Conservation (phyloP, 108 stramenopile genomes). For the Ochromonas danica region DNA sequence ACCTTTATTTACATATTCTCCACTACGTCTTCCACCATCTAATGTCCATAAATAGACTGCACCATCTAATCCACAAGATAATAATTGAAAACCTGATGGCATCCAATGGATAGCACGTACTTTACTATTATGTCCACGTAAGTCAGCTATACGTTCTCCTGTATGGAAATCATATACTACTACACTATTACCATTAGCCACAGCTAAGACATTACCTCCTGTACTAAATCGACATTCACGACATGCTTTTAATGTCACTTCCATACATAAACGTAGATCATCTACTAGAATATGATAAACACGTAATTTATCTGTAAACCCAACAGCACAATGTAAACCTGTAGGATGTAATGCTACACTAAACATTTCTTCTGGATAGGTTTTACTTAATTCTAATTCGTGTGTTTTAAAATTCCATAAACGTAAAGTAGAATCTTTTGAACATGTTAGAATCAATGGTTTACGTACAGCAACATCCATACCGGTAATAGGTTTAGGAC, state of each 20-base stretch:
- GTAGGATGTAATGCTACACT: conserved; percentile 48
- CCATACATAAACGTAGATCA: conserved; percentile 54
- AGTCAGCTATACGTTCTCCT: conserved; percentile 55
- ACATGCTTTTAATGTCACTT: conserved; percentile 61
- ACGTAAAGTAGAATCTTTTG: conserved; percentile 2
- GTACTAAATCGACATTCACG: conserved; percentile 56
- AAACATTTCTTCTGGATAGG: conserved; percentile 31
- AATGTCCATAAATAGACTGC: conserved; percentile 64
- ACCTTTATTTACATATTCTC: conserved; percentile 64
- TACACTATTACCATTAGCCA: conserved; percentile 59
- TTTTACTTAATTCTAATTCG: neutral
- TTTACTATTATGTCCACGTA: conserved; percentile 61
- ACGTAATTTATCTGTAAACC: conserved; percentile 62
- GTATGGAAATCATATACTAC: conserved; percentile 60
- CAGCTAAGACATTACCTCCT: conserved; percentile 63
- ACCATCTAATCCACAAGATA: conserved; percentile 60
- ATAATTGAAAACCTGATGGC: conserved; percentile 48
- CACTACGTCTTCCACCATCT: conserved; percentile 55
- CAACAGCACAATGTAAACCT: conserved; percentile 57
- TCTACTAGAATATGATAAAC: conserved; percentile 60
- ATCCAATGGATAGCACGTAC: conserved; percentile 54
- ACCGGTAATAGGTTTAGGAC: conserved; percentile 29
- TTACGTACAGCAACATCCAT: neutral
- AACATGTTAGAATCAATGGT: conserved; percentile 31
- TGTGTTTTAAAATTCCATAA: conserved; percentile 29